These are phyloP conservation scores for Hydnomerulius pinastri DNA, from an alignment of 768 basidiomycete genomes.

Conservation along the genomic window DNA sequence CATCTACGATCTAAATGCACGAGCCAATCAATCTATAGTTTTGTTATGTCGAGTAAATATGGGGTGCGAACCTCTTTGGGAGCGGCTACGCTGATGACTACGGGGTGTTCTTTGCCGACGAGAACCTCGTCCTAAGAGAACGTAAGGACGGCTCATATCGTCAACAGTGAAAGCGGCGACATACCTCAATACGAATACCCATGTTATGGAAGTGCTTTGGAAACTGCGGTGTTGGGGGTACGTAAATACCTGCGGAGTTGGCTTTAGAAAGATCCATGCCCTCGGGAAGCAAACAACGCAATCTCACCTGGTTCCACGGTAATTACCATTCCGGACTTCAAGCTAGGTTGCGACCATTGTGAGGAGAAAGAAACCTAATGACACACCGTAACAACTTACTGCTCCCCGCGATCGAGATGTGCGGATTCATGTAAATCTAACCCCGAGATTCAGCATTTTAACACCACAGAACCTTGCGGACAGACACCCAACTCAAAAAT, in stretches of 20 bases:
- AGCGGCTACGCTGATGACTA: slow-evolving; percentile 67
- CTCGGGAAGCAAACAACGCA: background rate
- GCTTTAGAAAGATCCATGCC: slow-evolving; percentile 2
- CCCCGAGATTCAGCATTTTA: slow-evolving; percentile 10
- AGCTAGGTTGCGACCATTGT: slow-evolving; percentile 37
- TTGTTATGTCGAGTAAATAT: background rate
- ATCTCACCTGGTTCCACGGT: slow-evolving; percentile 85
- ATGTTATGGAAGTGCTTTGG: slow-evolving; percentile 90
- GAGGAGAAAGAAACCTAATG: slow-evolving; percentile 6
- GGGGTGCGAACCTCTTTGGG: slow-evolving; percentile 73
- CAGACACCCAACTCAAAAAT: no score
- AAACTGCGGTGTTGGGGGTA: slow-evolving; percentile 76
- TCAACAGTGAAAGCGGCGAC: background rate
- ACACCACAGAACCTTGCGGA: slow-evolving; percentile 9
- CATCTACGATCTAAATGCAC: slow-evolving; percentile 58
- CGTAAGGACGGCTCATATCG: slow-evolving; percentile 10
- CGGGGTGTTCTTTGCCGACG: slow-evolving; percentile 59
- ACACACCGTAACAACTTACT: slow-evolving; percentile 39
- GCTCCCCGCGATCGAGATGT: slow-evolving; percentile 53
- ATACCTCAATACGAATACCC: slow-evolving; percentile 88
- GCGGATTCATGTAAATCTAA: slow-evolving; percentile 88
- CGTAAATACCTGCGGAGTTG: slow-evolving; percentile 67
- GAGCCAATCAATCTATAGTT: slow-evolving; percentile 4
- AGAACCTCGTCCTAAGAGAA: slow-evolving; percentile 66
- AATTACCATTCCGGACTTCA: slow-evolving; percentile 86